Base-by-base conservation (phyloP, 2,329 filamentous ascomycete genomes). In the Stylonectria norvegica region DNA sequence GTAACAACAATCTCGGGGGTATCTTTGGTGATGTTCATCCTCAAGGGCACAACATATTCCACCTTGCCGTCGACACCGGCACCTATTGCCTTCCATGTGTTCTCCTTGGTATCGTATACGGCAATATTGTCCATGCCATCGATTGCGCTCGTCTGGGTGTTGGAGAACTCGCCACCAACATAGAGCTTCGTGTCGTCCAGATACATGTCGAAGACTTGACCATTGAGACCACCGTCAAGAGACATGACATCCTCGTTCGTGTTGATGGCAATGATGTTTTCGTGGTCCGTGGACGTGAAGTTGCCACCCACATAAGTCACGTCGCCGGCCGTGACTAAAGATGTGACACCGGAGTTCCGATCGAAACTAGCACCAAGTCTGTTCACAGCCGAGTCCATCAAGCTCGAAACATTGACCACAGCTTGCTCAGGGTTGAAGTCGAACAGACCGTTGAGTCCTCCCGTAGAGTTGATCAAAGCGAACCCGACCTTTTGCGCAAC, bases 401-500 rank as follows among this genome's bases (percentile, higher is more conserved):
- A 81, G 50, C 87, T 69, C 17, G 70, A 76, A 1, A 73, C 73
- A 48, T 80, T 73, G 22, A 86, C 69, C 0, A 72, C 71, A 4
- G 56, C 51, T 30, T 63, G 49, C 5, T 60, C 55, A 0, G 90
- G 87, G 53, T 94, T 78, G 59, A 87, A 96, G 57, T 97, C 93
- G 60, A 86, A 97, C 2, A 98, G 69, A 7, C 89, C 89, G 58
- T 96, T 96, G 38, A 98, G 70, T 3, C 86, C 87, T 36, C 85
- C 86, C 33, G 83, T 86, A 3, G 85, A 85, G 48, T 81, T 82
- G 50, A 83, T 75, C 33, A 88, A 71, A 16, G 72, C 82, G 62
- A 96, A 95, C 8, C 84, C 81, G 28, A 97, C 81, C 40, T 86
- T 79, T 59, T 94, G 90, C 7, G 93, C 93, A n/a, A 98, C 93